Evolutionary conservation across 164 flowering plant genomes (phyloP).

Genomic region (Nelumbo lutea): DNA sequence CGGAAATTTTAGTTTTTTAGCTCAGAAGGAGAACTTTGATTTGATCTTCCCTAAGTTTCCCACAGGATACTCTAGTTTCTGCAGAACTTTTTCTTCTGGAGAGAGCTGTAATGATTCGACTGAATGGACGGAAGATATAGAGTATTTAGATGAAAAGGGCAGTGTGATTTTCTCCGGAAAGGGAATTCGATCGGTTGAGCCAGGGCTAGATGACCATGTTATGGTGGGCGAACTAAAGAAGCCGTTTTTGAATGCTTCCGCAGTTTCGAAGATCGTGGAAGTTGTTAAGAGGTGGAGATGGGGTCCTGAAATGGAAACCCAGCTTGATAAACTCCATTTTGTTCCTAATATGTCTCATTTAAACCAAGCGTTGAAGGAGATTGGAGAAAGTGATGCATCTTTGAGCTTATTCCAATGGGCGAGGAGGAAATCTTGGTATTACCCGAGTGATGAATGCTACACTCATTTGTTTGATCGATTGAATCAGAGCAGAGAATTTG

Average conservation of each 20-base stretch:
- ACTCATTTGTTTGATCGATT: slow-evolving; percentile 58
- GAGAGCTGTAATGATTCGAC: slow-evolving; percentile 14
- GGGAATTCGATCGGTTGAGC: slow-evolving; percentile 76
- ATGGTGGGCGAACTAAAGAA: slow-evolving; percentile 81
- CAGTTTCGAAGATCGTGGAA: slow-evolving; percentile 81
- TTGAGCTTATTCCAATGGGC: slow-evolving; percentile 80
- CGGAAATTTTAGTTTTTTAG: slow-evolving; percentile 1
- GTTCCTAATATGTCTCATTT: slow-evolving; percentile 77
- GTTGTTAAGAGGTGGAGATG: slow-evolving; percentile 90
- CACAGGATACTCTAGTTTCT: slow-evolving; percentile 9
- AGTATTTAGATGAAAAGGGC: slow-evolving; percentile 83
- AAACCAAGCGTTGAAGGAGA: slow-evolving; percentile 52
- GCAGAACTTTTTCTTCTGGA: slow-evolving; percentile 45
- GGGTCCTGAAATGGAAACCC: slow-evolving; percentile 97
- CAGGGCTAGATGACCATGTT: slow-evolving; percentile 83
- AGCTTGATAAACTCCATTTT: slow-evolving; percentile 78
- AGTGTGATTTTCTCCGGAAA: slow-evolving; percentile 64
- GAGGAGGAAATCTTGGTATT: slow-evolving; percentile 82
- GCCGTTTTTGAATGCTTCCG: slow-evolving; percentile 60
- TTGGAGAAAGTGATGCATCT: slow-evolving; percentile 53
- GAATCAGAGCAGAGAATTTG: slow-evolving; percentile 57
- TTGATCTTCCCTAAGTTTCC: background rate
- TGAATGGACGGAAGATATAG: slow-evolving; percentile 83
- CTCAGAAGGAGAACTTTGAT: background rate
- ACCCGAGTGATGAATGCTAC: slow-evolving; percentile 54